These are phyloP conservation scores for Ettlia oleoabundans DNA, from an alignment of 139 green algal genomes.

Conservation along the genomic window DNA sequence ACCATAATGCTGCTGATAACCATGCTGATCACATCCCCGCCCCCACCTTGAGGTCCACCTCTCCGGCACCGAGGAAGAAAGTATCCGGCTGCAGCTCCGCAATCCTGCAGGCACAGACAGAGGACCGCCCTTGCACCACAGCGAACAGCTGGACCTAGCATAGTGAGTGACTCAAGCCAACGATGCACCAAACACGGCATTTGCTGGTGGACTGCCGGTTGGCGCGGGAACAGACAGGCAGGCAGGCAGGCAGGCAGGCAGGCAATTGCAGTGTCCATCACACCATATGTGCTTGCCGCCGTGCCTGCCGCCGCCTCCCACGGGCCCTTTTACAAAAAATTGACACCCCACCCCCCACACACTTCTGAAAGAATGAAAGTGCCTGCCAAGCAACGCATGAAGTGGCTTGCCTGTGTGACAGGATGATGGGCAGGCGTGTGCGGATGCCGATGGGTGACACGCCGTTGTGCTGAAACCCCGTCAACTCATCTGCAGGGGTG, in stretches of 20 bases:
- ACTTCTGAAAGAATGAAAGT: neutral
- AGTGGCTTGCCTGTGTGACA: slow-evolving; percentile 61
- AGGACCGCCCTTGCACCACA: neutral
- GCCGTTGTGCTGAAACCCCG: slow-evolving; percentile 82
- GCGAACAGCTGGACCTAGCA: too few relatives aligned
- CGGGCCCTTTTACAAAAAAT: too few relatives aligned
- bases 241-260: neutral
- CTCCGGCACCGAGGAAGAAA: slow-evolving; percentile 88
- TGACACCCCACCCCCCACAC: too few relatives aligned
- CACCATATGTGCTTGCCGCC: too few relatives aligned
- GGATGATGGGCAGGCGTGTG: slow-evolving; percentile 77
- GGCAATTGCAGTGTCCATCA: too few relatives aligned
- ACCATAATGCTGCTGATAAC: too few relatives aligned
- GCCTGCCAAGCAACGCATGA: neutral
- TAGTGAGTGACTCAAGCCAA: neutral
- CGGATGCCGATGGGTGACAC: slow-evolving; percentile 82
- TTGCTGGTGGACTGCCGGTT: too few relatives aligned
- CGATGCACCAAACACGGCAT: too few relatives aligned
- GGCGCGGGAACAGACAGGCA: neutral
- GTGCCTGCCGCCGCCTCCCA: too few relatives aligned
- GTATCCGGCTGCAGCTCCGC: slow-evolving; percentile 54
- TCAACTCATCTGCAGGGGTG: slow-evolving; percentile 47
- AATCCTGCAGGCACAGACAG: slow-evolving; percentile 40
- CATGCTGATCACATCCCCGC: neutral
- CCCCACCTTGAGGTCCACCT: slow-evolving; percentile 91